These are phyloP conservation scores for Ascochyta lentis DNA, from an alignment of 2,329 filamentous ascomycete genomes.

Conservation along the genomic window DNA sequence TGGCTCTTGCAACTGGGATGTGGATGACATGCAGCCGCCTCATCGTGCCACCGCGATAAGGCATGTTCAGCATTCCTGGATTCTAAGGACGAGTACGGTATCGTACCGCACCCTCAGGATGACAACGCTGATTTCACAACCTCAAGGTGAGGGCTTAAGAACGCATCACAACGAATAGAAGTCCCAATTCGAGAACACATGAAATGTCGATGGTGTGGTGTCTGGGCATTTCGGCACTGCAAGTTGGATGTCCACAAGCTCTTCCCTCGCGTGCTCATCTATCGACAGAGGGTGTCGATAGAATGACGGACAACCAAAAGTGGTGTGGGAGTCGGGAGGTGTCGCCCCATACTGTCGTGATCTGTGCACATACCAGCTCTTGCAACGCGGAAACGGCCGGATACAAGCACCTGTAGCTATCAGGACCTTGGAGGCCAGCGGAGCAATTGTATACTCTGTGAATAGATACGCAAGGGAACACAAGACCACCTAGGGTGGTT, in stretches of 20 bases:
- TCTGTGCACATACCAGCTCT: neutral
- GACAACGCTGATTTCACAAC: neutral
- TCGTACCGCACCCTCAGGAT: neutral
- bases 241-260: neutral
- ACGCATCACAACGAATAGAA: neutral
- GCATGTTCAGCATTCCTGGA: conserved; percentile 4
- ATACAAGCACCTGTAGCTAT: no score
- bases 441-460: no score
- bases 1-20: neutral
- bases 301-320: neutral
- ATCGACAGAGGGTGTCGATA: neutral
- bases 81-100: neutral
- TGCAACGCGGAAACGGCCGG: no score
- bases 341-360: neutral
- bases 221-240: neutral
- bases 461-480: no score
- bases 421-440: no score
- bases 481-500: no score
- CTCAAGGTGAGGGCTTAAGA: neutral
- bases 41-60: conserved; percentile 1
- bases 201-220: neutral
- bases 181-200: neutral
- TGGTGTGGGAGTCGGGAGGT: neutral
- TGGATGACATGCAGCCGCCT: neutral
- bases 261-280: neutral